phyloP scores from a whole-genome alignment of 805 yeast species.

The Yarrowia yakushimensis region DNA sequence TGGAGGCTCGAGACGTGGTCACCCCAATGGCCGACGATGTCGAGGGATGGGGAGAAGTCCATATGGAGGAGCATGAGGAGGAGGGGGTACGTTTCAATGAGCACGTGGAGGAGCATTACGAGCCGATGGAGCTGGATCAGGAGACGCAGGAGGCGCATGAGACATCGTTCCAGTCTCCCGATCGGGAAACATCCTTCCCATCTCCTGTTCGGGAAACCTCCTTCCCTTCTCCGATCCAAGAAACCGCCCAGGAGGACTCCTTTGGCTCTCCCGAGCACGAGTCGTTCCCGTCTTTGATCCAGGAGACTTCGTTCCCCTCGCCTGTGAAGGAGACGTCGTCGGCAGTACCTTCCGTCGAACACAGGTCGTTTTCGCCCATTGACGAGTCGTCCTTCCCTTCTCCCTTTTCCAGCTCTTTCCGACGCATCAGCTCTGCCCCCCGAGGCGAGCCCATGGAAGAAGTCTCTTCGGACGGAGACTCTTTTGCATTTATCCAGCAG shows the following conservation, averaged over 20 bases:
- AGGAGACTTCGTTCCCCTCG: not conserved
- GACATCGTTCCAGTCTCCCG: not conserved
- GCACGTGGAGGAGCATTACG: not conserved
- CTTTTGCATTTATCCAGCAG: not conserved
- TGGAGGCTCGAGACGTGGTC: conserved; percentile 26
- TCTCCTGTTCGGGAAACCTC: not conserved
- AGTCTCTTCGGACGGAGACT: not conserved
- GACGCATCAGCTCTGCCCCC: not conserved
- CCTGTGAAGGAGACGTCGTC: not conserved
- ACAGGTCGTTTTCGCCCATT: not conserved
- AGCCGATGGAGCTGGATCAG: not conserved
- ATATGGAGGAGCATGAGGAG: not conserved
- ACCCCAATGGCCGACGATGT: conserved; percentile 10
- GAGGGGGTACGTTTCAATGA: too few relatives aligned
- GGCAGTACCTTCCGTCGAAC: too few relatives aligned
- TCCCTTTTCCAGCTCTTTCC: not conserved
- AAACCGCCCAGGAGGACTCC: not conserved
- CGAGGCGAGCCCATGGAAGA: conserved; percentile 4
- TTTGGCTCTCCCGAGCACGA: not conserved
- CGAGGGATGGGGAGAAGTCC: conserved; percentile 7
- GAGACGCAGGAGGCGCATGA: not conserved
- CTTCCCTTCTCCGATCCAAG: not conserved
- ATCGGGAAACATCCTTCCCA: not conserved
- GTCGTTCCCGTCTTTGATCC: not conserved
- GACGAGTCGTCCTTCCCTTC: conserved; percentile 12